phyloP scores from a whole-genome alignment of 73 alveolate genomes.

The Blepharisma japonicum region DNA sequence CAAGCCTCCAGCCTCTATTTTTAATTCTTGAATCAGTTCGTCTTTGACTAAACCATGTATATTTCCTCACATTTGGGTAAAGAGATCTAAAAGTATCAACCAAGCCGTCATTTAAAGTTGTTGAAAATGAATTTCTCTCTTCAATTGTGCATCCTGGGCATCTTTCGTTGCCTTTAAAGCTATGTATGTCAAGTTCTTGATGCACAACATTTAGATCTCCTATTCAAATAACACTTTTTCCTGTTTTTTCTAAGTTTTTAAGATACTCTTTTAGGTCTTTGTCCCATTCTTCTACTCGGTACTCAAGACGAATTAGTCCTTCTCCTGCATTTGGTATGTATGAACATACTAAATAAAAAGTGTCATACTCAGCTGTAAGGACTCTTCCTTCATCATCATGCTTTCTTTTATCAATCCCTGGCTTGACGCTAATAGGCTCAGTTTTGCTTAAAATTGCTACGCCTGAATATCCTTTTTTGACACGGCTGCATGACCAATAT shows the following conservation, averaged over 20 bases:
- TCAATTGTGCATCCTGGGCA: conserved; percentile 82
- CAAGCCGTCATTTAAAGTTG: conserved; percentile 59
- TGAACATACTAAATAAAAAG: conserved; percentile 80
- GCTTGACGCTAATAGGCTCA: conserved; percentile 70
- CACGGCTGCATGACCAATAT: conserved; percentile 78
- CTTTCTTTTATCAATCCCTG: conserved; percentile 69
- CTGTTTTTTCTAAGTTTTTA: conserved; percentile 46
- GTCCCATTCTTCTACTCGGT: conserved; percentile 90
- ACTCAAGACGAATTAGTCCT: conserved; percentile 75
- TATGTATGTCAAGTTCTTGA: conserved; percentile 85
- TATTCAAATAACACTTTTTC: conserved; percentile 56
- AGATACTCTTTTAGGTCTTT: conserved; percentile 67
- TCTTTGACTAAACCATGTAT: conserved; percentile 79
- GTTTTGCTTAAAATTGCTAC: conserved; percentile 83
- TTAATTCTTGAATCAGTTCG: conserved; percentile 51
- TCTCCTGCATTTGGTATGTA: conserved; percentile 93
- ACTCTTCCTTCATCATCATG: conserved; percentile 94
- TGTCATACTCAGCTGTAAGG: conserved; percentile 86
- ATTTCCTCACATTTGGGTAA: conserved; percentile 77
- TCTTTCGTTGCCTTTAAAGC: conserved; percentile 75
- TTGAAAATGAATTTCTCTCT: conserved; percentile 74
- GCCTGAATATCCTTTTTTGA: conserved; percentile 90
- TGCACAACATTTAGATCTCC: conserved; percentile 95
- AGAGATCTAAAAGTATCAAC: conserved; percentile 84
- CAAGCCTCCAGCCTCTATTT: conserved; percentile 95